phyloP scores from a whole-genome alignment of 2,329 filamentous ascomycete species.

The Aspergillus clavatus region DNA sequence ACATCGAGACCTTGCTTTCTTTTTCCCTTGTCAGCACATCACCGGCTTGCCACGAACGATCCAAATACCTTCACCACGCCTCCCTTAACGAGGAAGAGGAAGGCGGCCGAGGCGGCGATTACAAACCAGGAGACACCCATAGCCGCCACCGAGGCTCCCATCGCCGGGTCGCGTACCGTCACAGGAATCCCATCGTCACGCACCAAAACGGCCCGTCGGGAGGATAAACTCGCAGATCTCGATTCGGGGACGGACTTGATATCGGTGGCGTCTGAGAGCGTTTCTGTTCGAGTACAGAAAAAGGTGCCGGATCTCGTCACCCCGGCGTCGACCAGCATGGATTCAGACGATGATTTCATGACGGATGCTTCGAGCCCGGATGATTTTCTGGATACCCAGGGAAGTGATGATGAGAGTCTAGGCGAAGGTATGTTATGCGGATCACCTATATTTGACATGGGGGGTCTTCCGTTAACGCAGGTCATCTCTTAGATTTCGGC shows the following conservation, averaged over 20 bases:
- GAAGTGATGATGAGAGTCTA: constrained; percentile 64
- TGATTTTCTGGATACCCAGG: constrained; percentile 60
- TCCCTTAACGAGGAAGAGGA: constrained; percentile 50
- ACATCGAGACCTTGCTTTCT: constrained; percentile 19
- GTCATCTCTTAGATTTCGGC: constrained; percentile 49
- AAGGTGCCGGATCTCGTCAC: constrained; percentile 37
- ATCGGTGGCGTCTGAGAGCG: constrained; percentile 7
- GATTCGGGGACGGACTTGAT: constrained; percentile 10
- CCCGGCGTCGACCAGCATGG: constrained; percentile 60
- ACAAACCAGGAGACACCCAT: constrained; percentile 24
- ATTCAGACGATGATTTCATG: constrained; percentile 93
- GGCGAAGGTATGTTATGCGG: constrained; percentile 35
- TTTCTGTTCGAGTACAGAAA: constrained; percentile 16
- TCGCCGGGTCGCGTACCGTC: constrained; percentile 21
- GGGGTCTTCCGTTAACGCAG: too few species aligned
- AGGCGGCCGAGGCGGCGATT: constrained; percentile 46
- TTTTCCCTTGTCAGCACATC: constrained; percentile 21
- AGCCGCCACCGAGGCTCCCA: constrained; percentile 28
- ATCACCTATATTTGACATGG: not conserved
- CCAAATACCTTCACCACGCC: constrained; percentile 46
- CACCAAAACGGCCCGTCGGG: constrained; percentile 12
- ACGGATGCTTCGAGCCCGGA: constrained; percentile 75
- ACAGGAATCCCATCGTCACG: constrained; percentile 18
- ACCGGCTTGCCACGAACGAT: constrained; percentile 13
- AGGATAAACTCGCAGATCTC: constrained; percentile 14